Base-by-base conservation (phyloP, 768 basidiomycete species). In the Trametes sanguinea region DNA sequence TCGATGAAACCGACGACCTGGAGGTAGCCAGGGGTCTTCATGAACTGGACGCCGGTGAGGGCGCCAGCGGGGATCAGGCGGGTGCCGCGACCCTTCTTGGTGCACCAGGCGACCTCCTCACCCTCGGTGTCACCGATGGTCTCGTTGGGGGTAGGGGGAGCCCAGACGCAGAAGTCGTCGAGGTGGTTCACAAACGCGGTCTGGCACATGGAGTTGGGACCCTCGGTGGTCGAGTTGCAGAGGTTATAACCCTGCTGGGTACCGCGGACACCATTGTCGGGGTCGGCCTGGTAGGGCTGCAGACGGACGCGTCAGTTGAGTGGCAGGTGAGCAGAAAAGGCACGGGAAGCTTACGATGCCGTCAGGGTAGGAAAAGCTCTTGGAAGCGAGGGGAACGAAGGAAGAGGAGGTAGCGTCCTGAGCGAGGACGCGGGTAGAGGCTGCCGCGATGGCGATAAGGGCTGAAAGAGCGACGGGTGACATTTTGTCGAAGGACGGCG, bases 91-190 rank as follows among this genome's bases (percentile, higher is more conserved):
- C 83, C 83, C 1, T 80, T 79, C 71, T 87, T 84, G n/a, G 85
- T 84, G 76, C 90, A 94, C 81, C 84, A 94, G 1, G 90, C 85
- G 9, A 94, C 87, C 68, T 84, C 85, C 70, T 84, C 77, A 44
- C 81, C 85, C 70, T 94, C 92, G 2, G 81, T 82, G 61, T 88
- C 80, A 37, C 81, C 87, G 46, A 94, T 85, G 16, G 75, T 72
- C 13, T 80, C 77, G 70, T 83, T 77, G 3, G 81, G 76, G n/a
- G 74, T 73, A 1, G 78, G 66, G 0, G 87, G 82, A 33, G 78
- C 85, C 85, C 86, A 90, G 0, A 90, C 67, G 65, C 89, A 90
- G 73, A 87, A 90, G 68, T 90, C 89, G 33, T 73, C 71, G 10
- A 82, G 78, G 61, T 72, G 81, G 83, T 89, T 90, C 60, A 87